These are phyloP conservation scores for Apiospora rasikravindrae DNA, from an alignment of 2,329 filamentous ascomycete species.

Conservation along the genomic window DNA sequence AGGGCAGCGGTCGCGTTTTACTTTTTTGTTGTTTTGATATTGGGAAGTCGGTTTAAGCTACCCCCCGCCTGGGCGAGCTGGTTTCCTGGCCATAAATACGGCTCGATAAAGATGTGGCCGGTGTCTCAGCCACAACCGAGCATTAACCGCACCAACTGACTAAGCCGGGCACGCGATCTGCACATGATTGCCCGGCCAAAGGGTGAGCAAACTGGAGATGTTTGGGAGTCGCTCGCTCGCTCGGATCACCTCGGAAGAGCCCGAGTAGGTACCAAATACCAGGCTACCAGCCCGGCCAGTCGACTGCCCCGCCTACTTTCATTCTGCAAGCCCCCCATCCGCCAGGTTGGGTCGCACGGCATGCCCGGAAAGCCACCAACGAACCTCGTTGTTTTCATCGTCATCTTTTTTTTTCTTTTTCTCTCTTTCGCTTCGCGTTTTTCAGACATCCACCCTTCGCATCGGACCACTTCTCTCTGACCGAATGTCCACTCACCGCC, in stretches of 20 bases:
- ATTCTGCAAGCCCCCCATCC: neutral
- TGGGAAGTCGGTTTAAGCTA: slow-evolving; percentile 7
- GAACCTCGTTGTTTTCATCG: neutral
- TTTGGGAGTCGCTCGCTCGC: neutral
- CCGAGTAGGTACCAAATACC: neutral
- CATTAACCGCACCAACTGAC: slow-evolving; percentile 7
- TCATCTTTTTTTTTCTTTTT: neutral
- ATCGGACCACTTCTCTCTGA: neutral
- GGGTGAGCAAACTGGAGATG: neutral
- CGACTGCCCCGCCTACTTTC: neutral
- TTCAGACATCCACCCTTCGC: neutral
- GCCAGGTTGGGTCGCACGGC: neutral
- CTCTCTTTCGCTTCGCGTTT: neutral
- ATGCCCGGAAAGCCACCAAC: neutral
- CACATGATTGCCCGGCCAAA: neutral
- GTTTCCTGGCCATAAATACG: slow-evolving; percentile 17
- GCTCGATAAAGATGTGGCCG: slow-evolving; percentile 2
- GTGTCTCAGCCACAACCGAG: slow-evolving; percentile 17
- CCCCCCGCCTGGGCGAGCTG: neutral
- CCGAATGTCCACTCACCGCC: neutral
- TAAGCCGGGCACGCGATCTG: neutral
- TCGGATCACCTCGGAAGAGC: slow-evolving; percentile 3
- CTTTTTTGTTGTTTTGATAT: slow-evolving; percentile 2
- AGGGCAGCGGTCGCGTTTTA: neutral
- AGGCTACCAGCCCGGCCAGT: too few species aligned